A percentile compares a stretch with the other conserved stretches of the same genome.
Evolutionary conservation across 1,284 basidiomycete species (phyloP).

Genomic region (Apiotrichum sp.): DNA sequence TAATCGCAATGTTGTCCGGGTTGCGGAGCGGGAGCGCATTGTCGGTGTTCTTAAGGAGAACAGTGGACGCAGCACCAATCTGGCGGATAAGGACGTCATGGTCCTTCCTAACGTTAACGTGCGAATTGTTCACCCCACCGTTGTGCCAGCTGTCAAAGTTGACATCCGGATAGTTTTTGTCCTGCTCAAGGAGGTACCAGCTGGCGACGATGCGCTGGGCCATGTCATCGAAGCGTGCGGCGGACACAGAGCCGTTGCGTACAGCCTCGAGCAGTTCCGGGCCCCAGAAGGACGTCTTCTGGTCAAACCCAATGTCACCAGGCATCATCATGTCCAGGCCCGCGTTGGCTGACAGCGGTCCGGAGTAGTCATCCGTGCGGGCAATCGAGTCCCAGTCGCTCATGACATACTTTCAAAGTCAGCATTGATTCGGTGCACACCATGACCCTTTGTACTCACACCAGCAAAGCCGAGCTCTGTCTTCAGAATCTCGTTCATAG

Average conservation of each 20-base stretch:
- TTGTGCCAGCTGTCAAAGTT: conserved; percentile 17
- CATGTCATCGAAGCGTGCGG: conserved; percentile 31
- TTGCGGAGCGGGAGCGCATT: conserved; percentile 56
- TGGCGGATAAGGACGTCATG: conserved; percentile 52
- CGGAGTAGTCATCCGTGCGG: neutral
- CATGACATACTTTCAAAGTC: conserved; percentile 16
- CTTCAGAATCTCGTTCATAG: conserved; percentile 65
- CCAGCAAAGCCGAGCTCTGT: conserved; percentile 60
- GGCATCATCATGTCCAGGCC: conserved; percentile 51
- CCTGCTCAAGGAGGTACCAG: conserved; percentile 31
- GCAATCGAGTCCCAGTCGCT: conserved; percentile 31
- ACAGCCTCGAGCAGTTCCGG: conserved; percentile 21
- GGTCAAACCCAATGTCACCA: conserved; percentile 17
- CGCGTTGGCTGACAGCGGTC: conserved; percentile 6
- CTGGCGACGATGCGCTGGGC: conserved; percentile 27
- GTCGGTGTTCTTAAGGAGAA: conserved; percentile 65
- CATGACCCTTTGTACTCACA: too few relatives aligned
- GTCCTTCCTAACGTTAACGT: conserved; percentile 66
- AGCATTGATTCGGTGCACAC: too few relatives aligned
- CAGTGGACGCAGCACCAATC: conserved; percentile 48
- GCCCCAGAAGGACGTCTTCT: conserved; percentile 12
- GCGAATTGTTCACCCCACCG: conserved; percentile 49
- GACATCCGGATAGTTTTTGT: conserved; percentile 20
- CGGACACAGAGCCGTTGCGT: conserved; percentile 23
- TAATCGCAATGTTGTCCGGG: conserved; percentile 54